Conservation (phyloP, 1,284 basidiomycete genomes). For the Megacollybia platyphylla region DNA sequence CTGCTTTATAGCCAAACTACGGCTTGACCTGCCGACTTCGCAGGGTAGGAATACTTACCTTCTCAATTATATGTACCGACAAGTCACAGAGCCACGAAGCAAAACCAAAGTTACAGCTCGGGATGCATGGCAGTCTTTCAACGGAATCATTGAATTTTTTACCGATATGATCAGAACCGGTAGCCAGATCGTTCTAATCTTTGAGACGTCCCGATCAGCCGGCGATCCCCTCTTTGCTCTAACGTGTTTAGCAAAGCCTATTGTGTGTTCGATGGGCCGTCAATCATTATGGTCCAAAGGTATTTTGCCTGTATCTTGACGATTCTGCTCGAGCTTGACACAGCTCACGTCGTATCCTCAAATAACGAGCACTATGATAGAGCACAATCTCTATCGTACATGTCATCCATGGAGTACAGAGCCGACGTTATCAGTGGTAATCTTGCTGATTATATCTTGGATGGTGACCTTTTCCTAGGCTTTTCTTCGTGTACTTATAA, state of each 20-base stretch:
- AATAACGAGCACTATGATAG: background rate
- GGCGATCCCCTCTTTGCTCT: background rate
- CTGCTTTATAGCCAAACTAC: background rate
- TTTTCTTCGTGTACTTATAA: background rate
- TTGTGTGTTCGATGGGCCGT: background rate
- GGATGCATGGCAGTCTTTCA: background rate
- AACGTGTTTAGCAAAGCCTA: background rate
- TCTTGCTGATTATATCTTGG: background rate
- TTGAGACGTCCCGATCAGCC: background rate
- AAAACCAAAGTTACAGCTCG: background rate
- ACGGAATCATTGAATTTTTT: background rate
- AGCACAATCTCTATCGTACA: background rate
- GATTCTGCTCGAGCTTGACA: background rate
- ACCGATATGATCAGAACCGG: background rate
- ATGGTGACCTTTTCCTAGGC: background rate
- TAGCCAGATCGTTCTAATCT: background rate
- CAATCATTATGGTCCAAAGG: background rate
- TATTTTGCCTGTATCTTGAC: background rate
- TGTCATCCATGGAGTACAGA: background rate
- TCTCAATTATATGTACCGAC: background rate
- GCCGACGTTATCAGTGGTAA: conserved; percentile 1
- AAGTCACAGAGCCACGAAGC: background rate
- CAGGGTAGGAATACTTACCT: background rate
- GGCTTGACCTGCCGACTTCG: background rate
- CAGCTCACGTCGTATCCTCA: background rate